Evolutionary conservation across 495 filamentous ascomycete species (phyloP).

Genomic region (Talaromyces adpressus): DNA sequence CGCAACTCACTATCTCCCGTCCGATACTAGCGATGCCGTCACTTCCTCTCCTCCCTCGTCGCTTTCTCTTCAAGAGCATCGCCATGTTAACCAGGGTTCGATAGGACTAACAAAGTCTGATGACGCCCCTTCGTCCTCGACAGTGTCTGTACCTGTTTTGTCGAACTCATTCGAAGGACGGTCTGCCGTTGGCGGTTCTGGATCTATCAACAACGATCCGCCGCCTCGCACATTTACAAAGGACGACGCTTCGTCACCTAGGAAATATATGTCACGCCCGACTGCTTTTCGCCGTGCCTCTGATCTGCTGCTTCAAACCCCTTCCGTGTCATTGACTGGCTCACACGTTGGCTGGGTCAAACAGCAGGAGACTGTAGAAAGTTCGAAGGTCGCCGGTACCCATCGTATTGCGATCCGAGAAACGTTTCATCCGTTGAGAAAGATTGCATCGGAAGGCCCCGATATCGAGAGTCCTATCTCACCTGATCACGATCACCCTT

Average conservation of each 20-base stretch:
- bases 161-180: not conserved
- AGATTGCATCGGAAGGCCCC: slow-evolving; percentile 6
- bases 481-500: not conserved
- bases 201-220: not conserved
- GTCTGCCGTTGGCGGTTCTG: not conserved
- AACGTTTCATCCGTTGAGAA: slow-evolving; percentile 3
- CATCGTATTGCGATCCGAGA: slow-evolving; percentile 8
- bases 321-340: slow-evolving; percentile 21
- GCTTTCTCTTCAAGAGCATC: slow-evolving; percentile 26
- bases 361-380: slow-evolving; percentile 16
- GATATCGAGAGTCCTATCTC: not conserved
- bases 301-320: slow-evolving; percentile 18
- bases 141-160: slow-evolving; percentile 12
- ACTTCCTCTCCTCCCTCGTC: slow-evolving; percentile 39
- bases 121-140: slow-evolving; percentile 22
- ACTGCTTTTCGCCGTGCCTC: slow-evolving; percentile 22
- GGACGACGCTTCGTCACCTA: slow-evolving; percentile 30
- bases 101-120: slow-evolving; percentile 15
- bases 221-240: not conserved
- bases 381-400: slow-evolving; percentile 6
- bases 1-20: slow-evolving; percentile 50
- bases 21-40: slow-evolving; percentile 30
- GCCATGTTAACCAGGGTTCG: slow-evolving; percentile 17
- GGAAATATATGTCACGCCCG: slow-evolving; percentile 23
- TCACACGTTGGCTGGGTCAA: slow-evolving; percentile 21